Base-by-base conservation (phyloP, 192 early-diverging fungal species). In the Allomyces javanicus region DNA sequence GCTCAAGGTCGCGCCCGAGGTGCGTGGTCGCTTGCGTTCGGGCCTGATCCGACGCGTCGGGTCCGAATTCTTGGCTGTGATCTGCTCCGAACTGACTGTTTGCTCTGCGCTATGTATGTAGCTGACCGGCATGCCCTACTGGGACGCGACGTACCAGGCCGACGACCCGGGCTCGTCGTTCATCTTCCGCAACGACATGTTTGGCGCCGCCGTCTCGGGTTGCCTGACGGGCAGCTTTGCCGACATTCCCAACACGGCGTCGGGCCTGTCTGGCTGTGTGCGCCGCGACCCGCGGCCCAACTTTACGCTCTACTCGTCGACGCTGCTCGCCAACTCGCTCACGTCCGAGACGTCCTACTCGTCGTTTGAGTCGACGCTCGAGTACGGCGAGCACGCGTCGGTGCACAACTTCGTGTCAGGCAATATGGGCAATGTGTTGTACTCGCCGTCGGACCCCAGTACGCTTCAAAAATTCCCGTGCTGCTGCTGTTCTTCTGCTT, bases 351-450 rank as follows among this genome's bases (percentile, higher is more conserved):
- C 50, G 17, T 21, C 50, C 6, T 58, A 58, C 50, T 14, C 17
- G 17, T 14, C 12, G 3, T 21, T 58, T 14, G 12, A 14, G 17
- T n/a, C 12, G 2, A n/a, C 50, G 50, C 12, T 58, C 50, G 50
- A 58, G 50, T 21, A n/a, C 50, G 21, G 17, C 50, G 17, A 14
- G 17, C 50, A 58, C 50, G 50, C 17, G 3, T 21, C 50, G 3
- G 12, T 58, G 17, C 50, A 58, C 50, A 58, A 58, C 50, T n/a
- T 17, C 21, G 12, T 58, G 50, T 21, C 50, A 3, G 17, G 21
- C 50, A 58, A 58, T 21, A 58, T 58, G 50, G 50, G 50, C 50
- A 58, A 58, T n/a, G 50, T 58, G 50, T n/a, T 58, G 50, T 58
- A 21, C 50, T 58, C 50, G 12, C 50, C 50, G 17, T 21, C 50